Percentiles rank a stretch among this genome's conserved stretches.
phyloP scores from a whole-genome alignment of 441 rosid genomes.

The Populus hybrid region DNA sequence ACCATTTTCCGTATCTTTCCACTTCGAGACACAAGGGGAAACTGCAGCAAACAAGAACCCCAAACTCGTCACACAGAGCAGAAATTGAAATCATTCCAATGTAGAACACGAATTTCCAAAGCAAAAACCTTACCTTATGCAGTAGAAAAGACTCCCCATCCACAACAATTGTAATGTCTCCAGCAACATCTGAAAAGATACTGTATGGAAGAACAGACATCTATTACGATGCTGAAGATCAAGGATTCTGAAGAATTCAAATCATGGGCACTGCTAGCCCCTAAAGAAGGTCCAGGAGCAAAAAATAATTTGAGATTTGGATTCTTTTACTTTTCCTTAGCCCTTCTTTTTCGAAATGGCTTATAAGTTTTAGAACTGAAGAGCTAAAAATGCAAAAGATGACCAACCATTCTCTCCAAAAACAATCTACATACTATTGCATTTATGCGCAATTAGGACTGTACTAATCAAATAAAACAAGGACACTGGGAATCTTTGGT shows the following conservation, averaged over 20 bases:
- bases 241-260: not conserved
- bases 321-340: not conserved
- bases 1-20: conserved; percentile 77
- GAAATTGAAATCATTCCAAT: not conserved
- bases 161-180: conserved; percentile 72
- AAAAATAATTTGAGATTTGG: not conserved
- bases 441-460: not conserved
- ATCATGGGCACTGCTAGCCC: not conserved
- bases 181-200: conserved; percentile 82
- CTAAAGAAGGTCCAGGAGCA: not conserved
- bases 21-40: conserved; percentile 82
- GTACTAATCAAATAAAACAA: not conserved
- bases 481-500: not conserved
- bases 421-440: not conserved
- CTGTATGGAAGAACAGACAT: conserved; percentile 33
- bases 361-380: too few relatives aligned
- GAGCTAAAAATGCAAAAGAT: not conserved
- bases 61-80: not conserved
- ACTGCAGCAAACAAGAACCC: conserved; percentile 36
- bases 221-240: not conserved
- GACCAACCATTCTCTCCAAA: not conserved
- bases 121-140: conserved; percentile 60
- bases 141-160: conserved; percentile 78
- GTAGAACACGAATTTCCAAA: not conserved
- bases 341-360: not conserved